These are phyloP conservation scores for Rutstroemia sp. DNA, from an alignment of 2,329 filamentous ascomycete genomes.

Conservation along the genomic window DNA sequence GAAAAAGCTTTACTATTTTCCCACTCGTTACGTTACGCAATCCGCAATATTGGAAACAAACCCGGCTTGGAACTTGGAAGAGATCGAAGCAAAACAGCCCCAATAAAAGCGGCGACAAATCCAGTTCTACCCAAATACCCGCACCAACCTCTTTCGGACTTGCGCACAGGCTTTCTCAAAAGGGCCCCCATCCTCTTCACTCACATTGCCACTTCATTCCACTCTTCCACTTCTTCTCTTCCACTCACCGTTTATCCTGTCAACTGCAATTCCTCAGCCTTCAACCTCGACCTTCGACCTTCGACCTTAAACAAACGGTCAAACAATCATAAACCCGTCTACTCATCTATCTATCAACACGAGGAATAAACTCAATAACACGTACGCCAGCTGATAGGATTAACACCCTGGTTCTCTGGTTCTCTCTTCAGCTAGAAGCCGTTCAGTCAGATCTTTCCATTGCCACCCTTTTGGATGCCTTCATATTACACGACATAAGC, in stretches of 20 bases:
- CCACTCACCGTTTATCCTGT: background rate
- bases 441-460: conserved; percentile 18
- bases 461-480: background rate
- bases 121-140: background rate
- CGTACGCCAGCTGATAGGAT: conserved; percentile 13
- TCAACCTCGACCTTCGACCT: background rate
- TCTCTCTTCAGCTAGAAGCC: conserved; percentile 14
- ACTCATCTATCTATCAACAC: background rate
- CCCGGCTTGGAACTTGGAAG: too few species aligned
- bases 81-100: too few species aligned
- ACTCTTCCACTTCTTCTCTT: background rate
- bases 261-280: conserved; percentile 5
- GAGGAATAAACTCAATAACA: background rate
- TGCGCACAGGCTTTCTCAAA: background rate
- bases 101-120: conserved; percentile 1
- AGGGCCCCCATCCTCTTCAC: conserved; percentile 4
- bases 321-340: background rate
- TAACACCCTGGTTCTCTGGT: background rate
- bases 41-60: background rate
- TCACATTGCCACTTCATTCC: background rate
- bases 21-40: background rate
- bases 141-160: background rate
- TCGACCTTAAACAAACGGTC: background rate
- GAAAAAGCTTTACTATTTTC: background rate
- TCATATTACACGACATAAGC: conserved; percentile 7